phyloP scores from a whole-genome alignment of 225 moss, liverwort and hornwort genomes.

The Marchantia paleacea region DNA sequence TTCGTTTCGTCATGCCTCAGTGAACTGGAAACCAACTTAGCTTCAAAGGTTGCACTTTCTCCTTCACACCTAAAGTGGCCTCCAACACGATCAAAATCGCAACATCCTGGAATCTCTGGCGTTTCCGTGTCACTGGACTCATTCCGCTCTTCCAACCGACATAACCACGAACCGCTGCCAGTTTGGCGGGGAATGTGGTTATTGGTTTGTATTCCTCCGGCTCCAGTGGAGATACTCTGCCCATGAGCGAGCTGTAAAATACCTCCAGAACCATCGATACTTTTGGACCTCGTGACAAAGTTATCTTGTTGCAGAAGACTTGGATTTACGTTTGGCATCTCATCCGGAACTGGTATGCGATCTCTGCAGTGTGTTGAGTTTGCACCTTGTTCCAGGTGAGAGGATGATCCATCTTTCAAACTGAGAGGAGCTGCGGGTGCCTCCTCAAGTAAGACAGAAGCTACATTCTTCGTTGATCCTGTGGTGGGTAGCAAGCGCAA shows the following conservation, averaged over 20 bases:
- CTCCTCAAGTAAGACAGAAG: background rate
- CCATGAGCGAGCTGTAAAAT: too few species aligned
- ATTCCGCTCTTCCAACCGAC: background rate
- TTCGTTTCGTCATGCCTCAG: background rate
- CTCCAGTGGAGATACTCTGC: background rate
- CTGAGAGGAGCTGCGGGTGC: background rate
- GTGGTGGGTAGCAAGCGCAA: background rate
- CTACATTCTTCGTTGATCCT: background rate
- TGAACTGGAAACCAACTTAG: background rate
- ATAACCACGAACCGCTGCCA: background rate
- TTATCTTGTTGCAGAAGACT: background rate
- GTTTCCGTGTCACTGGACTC: background rate
- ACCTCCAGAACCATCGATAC: background rate
- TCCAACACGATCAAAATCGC: background rate
- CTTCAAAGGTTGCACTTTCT: too few species aligned
- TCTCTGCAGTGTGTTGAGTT: background rate
- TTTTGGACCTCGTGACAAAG: background rate
- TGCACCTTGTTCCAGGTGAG: background rate
- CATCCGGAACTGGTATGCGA: too few species aligned
- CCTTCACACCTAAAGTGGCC: background rate
- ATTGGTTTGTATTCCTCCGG: too few species aligned
- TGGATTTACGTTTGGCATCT: background rate
- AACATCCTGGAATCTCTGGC: background rate
- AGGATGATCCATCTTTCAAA: background rate
- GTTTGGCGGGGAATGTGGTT: background rate